Conservation (phyloP, 2,329 filamentous ascomycete genomes). For the Domatiomyces catenatus region DNA sequence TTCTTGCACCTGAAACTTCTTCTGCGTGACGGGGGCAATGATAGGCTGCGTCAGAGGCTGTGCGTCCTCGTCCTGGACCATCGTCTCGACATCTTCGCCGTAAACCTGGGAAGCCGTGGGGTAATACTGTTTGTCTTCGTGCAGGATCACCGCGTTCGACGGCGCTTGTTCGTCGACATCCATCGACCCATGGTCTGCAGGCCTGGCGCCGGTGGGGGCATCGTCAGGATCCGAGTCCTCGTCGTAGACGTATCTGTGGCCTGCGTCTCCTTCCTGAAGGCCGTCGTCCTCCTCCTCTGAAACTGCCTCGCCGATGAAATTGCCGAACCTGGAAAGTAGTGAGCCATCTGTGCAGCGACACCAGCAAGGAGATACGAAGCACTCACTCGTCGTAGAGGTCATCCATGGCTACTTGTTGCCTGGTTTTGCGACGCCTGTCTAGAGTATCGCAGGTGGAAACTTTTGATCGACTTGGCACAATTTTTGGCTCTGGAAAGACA, state of each 20-base stretch:
- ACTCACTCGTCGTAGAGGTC: constrained; percentile 88
- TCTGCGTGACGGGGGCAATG: constrained; percentile 79
- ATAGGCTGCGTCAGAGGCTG: constrained; percentile 87
- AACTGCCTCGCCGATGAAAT: constrained; percentile 90
- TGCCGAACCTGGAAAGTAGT: constrained; percentile 58
- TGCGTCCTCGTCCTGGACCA: constrained; percentile 94
- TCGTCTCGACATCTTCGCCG: constrained; percentile 80
- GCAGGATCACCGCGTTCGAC: constrained; percentile 90
- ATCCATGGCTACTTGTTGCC: constrained; percentile 46
- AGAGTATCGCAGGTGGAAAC: not conserved
- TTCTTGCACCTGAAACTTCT: constrained; percentile 93
- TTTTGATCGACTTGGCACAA: not conserved
- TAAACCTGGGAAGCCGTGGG: constrained; percentile 95
- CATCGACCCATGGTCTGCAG: constrained; percentile 64
- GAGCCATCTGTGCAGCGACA: constrained; percentile 1
- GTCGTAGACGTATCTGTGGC: constrained; percentile 65
- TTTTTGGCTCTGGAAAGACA: not conserved
- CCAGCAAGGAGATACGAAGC: not conserved
- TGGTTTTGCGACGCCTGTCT: not conserved
- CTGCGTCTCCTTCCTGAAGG: constrained; percentile 57
- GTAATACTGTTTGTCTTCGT: constrained; percentile 99
- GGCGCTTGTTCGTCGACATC: constrained; percentile 81
- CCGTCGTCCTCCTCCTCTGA: constrained; percentile 83
- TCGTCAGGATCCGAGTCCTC: constrained; percentile 51
- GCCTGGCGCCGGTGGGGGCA: constrained; percentile 24